These are phyloP conservation scores for Phanerochaete sordida DNA, from an alignment of 768 basidiomycete genomes.

Conservation along the genomic window DNA sequence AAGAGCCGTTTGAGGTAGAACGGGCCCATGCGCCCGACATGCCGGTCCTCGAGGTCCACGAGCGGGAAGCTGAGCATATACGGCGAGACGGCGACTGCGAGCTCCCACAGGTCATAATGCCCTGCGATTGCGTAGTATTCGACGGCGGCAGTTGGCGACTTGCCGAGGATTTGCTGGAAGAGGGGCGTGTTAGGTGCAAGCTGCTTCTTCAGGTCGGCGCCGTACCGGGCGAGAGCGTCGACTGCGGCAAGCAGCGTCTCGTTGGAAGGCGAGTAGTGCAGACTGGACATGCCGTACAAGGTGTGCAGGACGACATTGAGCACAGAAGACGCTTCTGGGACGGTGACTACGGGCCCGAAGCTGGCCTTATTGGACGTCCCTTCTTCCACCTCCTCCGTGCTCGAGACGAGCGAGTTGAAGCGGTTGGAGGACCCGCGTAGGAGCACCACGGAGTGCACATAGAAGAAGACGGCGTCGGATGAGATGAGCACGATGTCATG, in stretches of 20 bases:
- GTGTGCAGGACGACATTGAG: constrained; percentile 74
- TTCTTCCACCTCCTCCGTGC: no score
- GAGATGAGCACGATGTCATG: constrained; percentile 68
- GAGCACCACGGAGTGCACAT: constrained; percentile 62
- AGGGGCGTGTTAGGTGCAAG: constrained; percentile 53
- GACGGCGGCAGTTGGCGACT: constrained; percentile 66
- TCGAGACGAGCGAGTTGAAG: constrained; percentile 58
- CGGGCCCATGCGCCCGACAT: constrained; percentile 67
- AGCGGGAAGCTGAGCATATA: constrained; percentile 73
- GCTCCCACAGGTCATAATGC: constrained; percentile 59
- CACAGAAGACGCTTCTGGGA: constrained; percentile 57
- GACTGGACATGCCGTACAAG: constrained; percentile 68
- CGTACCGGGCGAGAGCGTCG: constrained; percentile 54
- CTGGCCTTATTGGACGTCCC: no score
- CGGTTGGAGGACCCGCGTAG: constrained; percentile 58
- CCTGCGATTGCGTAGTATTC: constrained; percentile 74
- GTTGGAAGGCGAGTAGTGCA: constrained; percentile 70
- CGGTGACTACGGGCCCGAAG: constrained; percentile 49
- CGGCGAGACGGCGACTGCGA: constrained; percentile 73
- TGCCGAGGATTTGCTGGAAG: constrained; percentile 56
- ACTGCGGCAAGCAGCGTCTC: constrained; percentile 55
- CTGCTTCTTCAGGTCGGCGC: constrained; percentile 46
- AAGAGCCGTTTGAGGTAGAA: constrained; percentile 78
- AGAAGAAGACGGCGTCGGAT: constrained; percentile 81
- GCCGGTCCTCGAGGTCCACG: constrained; percentile 64